phyloP scores from a whole-genome alignment of 2,329 filamentous ascomycete species.

The Calonectria pauciramosa region DNA sequence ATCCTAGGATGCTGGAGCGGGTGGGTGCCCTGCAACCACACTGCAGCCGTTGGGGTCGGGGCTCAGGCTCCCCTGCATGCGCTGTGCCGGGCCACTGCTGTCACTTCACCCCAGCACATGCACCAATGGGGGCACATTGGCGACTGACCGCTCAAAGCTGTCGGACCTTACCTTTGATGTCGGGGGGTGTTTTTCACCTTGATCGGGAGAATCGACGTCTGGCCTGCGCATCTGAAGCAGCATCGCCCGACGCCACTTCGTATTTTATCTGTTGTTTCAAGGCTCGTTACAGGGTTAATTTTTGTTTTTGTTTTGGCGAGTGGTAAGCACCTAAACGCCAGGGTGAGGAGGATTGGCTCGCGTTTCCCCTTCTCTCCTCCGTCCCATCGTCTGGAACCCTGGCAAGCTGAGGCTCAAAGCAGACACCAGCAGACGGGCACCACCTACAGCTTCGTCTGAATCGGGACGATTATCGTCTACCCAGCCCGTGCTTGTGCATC shows the following conservation, averaged over 20 bases:
- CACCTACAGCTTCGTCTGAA: slow-evolving; percentile 10
- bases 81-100: slow-evolving; percentile 17
- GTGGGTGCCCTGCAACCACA: not conserved
- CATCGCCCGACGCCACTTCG: not conserved
- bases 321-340: not conserved
- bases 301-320: not conserved
- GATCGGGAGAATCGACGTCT: not conserved
- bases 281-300: not conserved
- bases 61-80: slow-evolving; percentile 21
- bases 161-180: slow-evolving; percentile 42
- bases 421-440: slow-evolving; percentile 1
- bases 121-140: slow-evolving; percentile 16
- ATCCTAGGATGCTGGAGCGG: not conserved
- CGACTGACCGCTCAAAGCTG: slow-evolving; percentile 40
- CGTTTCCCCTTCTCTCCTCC: not conserved
- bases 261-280: not conserved
- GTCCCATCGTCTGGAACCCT: not conserved
- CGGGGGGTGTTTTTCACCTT: slow-evolving; percentile 12
- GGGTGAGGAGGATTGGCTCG: not conserved
- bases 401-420: not conserved
- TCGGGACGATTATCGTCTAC: not conserved
- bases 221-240: slow-evolving; percentile 20
- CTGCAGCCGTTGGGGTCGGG: slow-evolving; percentile 19
- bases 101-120: slow-evolving; percentile 2
- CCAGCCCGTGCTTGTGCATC: slow-evolving; percentile 12